Evolutionary conservation across 1,284 basidiomycete genomes (phyloP), one percentile per base, ranked within the genome.

Genomic region (Porogramme epimiltina): DNA sequence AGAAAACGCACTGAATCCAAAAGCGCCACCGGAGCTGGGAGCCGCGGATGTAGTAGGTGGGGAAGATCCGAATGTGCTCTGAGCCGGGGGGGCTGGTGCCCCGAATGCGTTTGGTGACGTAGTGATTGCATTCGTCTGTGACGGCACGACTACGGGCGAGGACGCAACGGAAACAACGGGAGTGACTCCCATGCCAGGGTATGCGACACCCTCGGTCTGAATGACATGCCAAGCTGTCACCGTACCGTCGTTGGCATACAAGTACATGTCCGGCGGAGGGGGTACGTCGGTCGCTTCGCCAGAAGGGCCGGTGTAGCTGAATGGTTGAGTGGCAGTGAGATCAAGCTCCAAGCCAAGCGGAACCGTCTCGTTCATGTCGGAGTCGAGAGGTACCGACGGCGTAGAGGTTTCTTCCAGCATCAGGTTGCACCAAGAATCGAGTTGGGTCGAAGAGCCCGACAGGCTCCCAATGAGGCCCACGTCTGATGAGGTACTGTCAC

Each of bases 201-300:
- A 91, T 4, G 75, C 68, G 6, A 56, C 63, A 1, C 73, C 73
- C 19, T 70, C 70, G 2, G 77, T 73, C 64, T 89, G 84, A 42
- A 91, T 80, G 31, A 91, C 65, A 62, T 85, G 76, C 87, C 92
- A 94, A 2, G 78, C 91, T 34, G 86, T 78, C 31, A 94, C 52
- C 0, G 90, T 89, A 18, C 91, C 91, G 62, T 94, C 91, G 53
- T 84, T 91, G 3, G 89, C 80, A 66, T 91, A 93, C 4, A 84
- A 81, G 63, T 84, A 89, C 65, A 93, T 72, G 46, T 92, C 76
- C 0, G 91, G 91, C 9, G 79, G 77, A n/a, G 80, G 73, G 5
- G 84, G 80, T 4, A 80, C 59, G 18, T 75, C 70, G 28, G 64
- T 67, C 54, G 66, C 74, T 53, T 82, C 81, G 1, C 80, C 80